phyloP scores from a whole-genome alignment of 208 protist genomes.

The Trypanosoma boissoni region DNA sequence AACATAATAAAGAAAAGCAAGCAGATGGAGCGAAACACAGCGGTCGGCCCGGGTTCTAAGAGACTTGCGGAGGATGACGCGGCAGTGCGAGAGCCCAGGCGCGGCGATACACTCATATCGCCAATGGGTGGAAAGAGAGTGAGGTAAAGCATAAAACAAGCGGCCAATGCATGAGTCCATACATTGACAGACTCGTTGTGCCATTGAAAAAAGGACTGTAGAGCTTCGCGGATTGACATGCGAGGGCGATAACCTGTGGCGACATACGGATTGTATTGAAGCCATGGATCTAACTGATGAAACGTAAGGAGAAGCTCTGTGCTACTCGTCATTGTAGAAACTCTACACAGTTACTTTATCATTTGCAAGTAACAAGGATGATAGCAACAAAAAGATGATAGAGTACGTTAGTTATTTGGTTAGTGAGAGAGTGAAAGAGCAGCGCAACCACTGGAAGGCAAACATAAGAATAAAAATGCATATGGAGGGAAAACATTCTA shows the following conservation, averaged over 20 bases:
- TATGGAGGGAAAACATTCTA: too few species aligned
- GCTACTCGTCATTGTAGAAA: not conserved
- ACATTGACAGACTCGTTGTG: constrained; percentile 76
- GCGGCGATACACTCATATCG: not conserved
- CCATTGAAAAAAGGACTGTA: constrained; percentile 42
- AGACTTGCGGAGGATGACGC: not conserved
- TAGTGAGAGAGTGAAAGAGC: too few species aligned
- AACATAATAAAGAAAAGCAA: constrained; percentile 43
- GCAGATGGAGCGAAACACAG: constrained; percentile 16
- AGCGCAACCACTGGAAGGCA: too few species aligned
- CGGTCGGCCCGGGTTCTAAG: not conserved
- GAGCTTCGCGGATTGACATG: constrained; percentile 34
- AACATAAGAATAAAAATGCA: too few species aligned
- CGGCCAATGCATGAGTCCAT: constrained; percentile 37
- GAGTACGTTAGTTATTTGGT: too few species aligned
- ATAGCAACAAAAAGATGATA: too few species aligned
- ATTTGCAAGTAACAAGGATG: too few species aligned
- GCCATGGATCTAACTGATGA: constrained; percentile 50
- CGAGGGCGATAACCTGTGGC: constrained; percentile 49
- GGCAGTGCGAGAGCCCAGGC: too few species aligned
- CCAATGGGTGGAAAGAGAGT: constrained; percentile 37
- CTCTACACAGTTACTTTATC: too few species aligned
- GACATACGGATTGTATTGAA: constrained; percentile 69
- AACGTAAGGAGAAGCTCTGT: constrained; percentile 25
- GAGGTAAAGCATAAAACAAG: constrained; percentile 36